Evolutionary conservation across 192 early-diverging fungal genomes (phyloP), one percentile per base, ranked within the genome.

Genomic region (Podila epicladia): DNA sequence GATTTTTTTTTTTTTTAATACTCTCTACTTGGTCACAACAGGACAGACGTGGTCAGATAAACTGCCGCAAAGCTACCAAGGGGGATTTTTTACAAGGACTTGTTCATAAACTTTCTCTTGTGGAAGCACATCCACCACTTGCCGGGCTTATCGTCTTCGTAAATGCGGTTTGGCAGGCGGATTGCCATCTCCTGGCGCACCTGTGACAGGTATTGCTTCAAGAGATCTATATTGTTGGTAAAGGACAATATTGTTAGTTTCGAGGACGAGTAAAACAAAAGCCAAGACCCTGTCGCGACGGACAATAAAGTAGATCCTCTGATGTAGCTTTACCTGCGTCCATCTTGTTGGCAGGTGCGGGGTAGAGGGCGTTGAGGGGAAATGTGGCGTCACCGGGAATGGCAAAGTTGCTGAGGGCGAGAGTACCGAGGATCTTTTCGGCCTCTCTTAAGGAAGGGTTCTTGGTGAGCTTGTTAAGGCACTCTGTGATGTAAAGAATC

Each of bases 91-190:
- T 32, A 88, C 69, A 95, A 85, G 32, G 89, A 83, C 86, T 97
- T 90, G 77, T 92, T 92, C 97, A 99, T 99, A 78, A 99, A 99
- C 87, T 98, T 96, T 74, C 97, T 90, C 91, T 98, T 99, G 77
- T 95, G 92, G 89, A 99, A 99, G 80, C 94, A 93, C 90, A 99
- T 88, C 98, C 98, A 99, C 97, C 97, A 99, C 82, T 99, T 99
- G 89, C 94, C 95, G 19, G 95, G 93, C 80, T 94, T 89, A 20
- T 88, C 90, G 50, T 95, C 94, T 20, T 84, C 73, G 86, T 95
- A 99, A 22, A 98, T 86, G 49, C 87, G 87, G 20, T 90, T 88
- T 6, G 92, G 87, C 33, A 99, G 85, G 41, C 98, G 85, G 50
- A 83, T 73, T 24, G 90, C 93, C 35, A 94, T 80, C 80, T 99